Evolutionary conservation across 2,329 filamentous ascomycete genomes (phyloP).

Genomic region (Trichoderma semiorbis): DNA sequence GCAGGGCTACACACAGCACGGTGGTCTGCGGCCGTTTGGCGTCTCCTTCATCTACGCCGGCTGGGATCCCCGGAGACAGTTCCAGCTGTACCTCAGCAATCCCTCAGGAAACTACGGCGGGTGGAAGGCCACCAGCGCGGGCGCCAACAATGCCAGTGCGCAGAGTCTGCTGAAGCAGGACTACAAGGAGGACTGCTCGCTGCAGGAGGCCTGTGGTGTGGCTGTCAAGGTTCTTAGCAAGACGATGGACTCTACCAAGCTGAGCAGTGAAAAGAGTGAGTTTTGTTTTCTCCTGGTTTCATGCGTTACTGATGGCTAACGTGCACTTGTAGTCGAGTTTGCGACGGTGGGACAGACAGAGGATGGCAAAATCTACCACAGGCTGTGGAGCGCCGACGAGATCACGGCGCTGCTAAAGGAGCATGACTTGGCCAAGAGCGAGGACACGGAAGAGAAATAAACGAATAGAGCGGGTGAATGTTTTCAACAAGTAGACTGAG

Average conservation of each 20-base stretch:
- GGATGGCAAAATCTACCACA: conserved; percentile 95
- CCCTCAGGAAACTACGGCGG: conserved; percentile 98
- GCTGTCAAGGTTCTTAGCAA: conserved; percentile 99
- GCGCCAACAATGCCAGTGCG: conserved; percentile 96
- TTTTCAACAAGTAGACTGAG: not conserved
- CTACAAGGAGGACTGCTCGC: conserved; percentile 95
- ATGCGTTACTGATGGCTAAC: conserved; percentile 19
- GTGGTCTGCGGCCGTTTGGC: conserved; percentile 95
- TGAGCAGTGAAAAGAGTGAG: conserved; percentile 98
- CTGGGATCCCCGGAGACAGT: conserved; percentile 92
- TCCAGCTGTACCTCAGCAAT: conserved; percentile 99
- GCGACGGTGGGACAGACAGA: conserved; percentile 95
- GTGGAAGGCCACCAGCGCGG: conserved; percentile 98
- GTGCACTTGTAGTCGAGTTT: conserved; percentile 72
- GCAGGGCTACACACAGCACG: conserved; percentile 98
- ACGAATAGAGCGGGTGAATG: conserved; percentile 44
- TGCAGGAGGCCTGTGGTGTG: conserved; percentile 95
- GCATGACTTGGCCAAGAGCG: conserved; percentile 88
- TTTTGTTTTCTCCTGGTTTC: conserved; percentile 20
- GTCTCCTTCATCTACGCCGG: conserved; percentile 99
- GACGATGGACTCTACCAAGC: conserved; percentile 99
- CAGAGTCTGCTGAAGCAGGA: conserved; percentile 98
- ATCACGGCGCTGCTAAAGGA: conserved; percentile 92
- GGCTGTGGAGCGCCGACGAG: conserved; percentile 94
- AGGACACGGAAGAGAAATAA: conserved; percentile 67